Evolutionary conservation across 2,329 filamentous ascomycete species (phyloP).

Genomic region (Fusarium euwallaceae): DNA sequence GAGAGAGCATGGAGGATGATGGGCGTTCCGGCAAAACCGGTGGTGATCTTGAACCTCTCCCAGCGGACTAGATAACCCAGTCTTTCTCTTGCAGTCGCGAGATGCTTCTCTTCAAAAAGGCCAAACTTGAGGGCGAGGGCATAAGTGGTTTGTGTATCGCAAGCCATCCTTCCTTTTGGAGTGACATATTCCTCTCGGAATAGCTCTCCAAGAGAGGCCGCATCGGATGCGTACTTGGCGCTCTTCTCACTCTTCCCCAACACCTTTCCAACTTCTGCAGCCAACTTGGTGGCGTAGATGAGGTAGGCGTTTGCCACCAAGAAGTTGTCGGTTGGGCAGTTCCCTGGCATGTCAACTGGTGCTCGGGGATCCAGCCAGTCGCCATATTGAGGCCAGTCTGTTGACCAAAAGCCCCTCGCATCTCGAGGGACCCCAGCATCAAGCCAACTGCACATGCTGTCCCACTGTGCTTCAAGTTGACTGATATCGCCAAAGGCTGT

Average conservation of each 20-base stretch:
- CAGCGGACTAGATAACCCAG: slow-evolving; percentile 47
- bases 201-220: slow-evolving; percentile 23
- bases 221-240: slow-evolving; percentile 34
- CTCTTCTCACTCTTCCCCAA: slow-evolving; percentile 51
- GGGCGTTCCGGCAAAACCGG: slow-evolving; percentile 59
- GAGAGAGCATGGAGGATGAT: slow-evolving; percentile 43
- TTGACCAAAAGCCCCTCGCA: slow-evolving; percentile 43
- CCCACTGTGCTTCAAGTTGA: slow-evolving; percentile 53
- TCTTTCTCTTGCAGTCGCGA: slow-evolving; percentile 47
- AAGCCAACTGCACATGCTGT: slow-evolving; percentile 55
- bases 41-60: slow-evolving; percentile 53
- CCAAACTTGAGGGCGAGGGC: slow-evolving; percentile 49
- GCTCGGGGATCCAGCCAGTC: slow-evolving; percentile 62
- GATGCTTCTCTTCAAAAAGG: slow-evolving; percentile 53
- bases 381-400: not conserved
- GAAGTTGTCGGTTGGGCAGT: slow-evolving; percentile 52
- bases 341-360: slow-evolving; percentile 53
- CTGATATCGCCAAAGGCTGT: slow-evolving; percentile 51
- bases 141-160: not conserved
- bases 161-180: not conserved
- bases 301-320: slow-evolving; percentile 61
- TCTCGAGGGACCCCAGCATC: slow-evolving; percentile 34
- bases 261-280: slow-evolving; percentile 50
- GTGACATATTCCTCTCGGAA: slow-evolving; percentile 1
- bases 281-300: slow-evolving; percentile 55